Percentiles rank a stretch among this genome's conserved stretches.
Conservation (phyloP, 1,139 yeast species). For the Yamadazyma friedrichii region DNA sequence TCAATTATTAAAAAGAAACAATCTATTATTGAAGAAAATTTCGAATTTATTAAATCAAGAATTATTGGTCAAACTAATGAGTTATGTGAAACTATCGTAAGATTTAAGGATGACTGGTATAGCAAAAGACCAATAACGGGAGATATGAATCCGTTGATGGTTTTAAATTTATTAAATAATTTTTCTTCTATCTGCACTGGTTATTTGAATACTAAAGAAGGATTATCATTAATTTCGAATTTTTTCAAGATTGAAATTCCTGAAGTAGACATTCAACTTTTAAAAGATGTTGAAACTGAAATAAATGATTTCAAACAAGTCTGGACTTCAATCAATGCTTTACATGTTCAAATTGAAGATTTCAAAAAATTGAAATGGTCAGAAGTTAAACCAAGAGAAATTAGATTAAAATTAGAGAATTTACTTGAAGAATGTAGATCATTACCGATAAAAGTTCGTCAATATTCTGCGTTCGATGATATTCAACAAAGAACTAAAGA, state of each 20-base stretch:
- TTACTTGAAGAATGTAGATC: conserved; percentile 46
- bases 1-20: conserved; percentile 42
- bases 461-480: conserved; percentile 67
- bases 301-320: conserved; percentile 57
- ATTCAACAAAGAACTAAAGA: conserved; percentile 48
- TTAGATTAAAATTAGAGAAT: conserved; percentile 54
- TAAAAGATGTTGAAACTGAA: conserved; percentile 45
- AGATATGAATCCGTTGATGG: conserved; percentile 44
- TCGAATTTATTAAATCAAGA: conserved; percentile 40
- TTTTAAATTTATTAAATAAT: conserved; percentile 43
- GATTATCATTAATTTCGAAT: conserved; percentile 32
- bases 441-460: conserved; percentile 61
- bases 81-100: conserved; percentile 30
- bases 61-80: conserved; percentile 42
- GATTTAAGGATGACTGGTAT: conserved; percentile 32
- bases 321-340: conserved; percentile 61
- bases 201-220: conserved; percentile 25
- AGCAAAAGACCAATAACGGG: conserved; percentile 36
- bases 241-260: conserved; percentile 25
- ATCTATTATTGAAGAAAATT: conserved; percentile 40
- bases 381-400: conserved; percentile 42
- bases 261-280: conserved; percentile 18
- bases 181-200: conserved; percentile 35
- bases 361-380: conserved; percentile 52
- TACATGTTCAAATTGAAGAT: conserved; percentile 52